phyloP scores from a whole-genome alignment of 192 early-diverging fungal genomes.

The Backusella macrospora region DNA sequence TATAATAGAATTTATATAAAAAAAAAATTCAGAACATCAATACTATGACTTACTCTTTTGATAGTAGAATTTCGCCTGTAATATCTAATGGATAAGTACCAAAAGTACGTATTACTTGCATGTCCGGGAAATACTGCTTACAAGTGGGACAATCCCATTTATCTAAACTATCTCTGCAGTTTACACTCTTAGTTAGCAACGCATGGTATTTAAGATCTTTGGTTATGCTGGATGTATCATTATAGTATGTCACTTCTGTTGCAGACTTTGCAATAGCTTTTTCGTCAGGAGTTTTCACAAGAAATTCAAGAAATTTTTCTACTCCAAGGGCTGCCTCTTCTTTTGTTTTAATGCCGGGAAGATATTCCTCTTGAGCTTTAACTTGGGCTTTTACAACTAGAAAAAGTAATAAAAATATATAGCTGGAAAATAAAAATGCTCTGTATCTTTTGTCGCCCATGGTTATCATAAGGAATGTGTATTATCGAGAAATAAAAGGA shows the following conservation, averaged over 20 bases:
- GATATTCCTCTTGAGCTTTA: neutral
- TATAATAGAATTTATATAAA: neutral
- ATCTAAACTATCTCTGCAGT: conserved; percentile 8
- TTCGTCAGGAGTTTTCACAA: neutral
- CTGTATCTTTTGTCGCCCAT: neutral
- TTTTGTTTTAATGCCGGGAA: conserved; percentile 2
- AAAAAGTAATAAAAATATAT: neutral
- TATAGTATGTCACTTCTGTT: neutral
- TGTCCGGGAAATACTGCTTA: neutral
- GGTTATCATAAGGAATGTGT: neutral
- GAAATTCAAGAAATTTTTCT: neutral
- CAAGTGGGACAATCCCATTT: conserved; percentile 7
- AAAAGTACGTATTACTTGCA: neutral
- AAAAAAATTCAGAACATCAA: neutral
- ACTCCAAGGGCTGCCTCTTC: neutral
- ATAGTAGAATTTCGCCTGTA: neutral
- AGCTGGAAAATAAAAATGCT: neutral
- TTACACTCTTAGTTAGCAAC: neutral
- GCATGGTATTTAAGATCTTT: neutral
- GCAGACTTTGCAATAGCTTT: neutral
- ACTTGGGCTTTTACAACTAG: neutral
- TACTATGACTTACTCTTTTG: neutral
- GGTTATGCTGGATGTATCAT: neutral
- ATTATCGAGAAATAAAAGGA: neutral
- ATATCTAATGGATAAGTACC: conserved; percentile 10